Percentiles rank a stretch among this genome's conserved stretches.
Conservation (phyloP, 768 basidiomycete genomes). For the Punctularia strigosozonata region DNA sequence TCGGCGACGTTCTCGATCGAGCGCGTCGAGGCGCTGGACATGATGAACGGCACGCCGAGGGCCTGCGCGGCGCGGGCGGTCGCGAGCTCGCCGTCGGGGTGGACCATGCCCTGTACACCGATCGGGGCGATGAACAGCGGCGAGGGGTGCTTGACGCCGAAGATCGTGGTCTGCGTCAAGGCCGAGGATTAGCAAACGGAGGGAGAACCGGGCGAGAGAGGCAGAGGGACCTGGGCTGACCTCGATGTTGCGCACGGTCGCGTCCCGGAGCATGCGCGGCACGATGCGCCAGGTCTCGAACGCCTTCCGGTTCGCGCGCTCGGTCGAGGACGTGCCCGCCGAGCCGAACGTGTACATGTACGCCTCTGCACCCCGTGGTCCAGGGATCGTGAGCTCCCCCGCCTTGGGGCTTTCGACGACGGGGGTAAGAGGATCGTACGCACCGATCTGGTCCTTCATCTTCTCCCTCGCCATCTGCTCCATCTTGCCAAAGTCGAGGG, state of each 20-base stretch:
- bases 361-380: constrained; percentile 30
- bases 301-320: constrained; percentile 50
- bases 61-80: constrained; percentile 52
- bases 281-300: constrained; percentile 63
- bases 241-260: constrained; percentile 44
- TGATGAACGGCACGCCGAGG: constrained; percentile 54
- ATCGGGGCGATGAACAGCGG: constrained; percentile 65
- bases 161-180: constrained; percentile 45
- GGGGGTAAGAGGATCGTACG: constrained; percentile 7
- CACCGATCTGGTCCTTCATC: constrained; percentile 45
- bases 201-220: too few relatives aligned
- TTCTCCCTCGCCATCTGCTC: constrained; percentile 56
- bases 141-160: constrained; percentile 49
- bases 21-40: constrained; percentile 65
- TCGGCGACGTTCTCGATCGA: constrained; percentile 70
- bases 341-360: constrained; percentile 72
- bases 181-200: background rate
- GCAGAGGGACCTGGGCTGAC: too few relatives aligned
- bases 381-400: too few relatives aligned
- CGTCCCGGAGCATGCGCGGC: constrained; percentile 67
- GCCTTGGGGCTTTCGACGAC: background rate
- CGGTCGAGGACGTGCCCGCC: constrained; percentile 62
- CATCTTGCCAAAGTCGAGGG: constrained; percentile 49
- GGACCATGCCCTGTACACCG: constrained; percentile 69
- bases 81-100: constrained; percentile 61